Conservation (phyloP, 176 grass and related monocot genomes). For the Elymus sibiricus region DNA sequence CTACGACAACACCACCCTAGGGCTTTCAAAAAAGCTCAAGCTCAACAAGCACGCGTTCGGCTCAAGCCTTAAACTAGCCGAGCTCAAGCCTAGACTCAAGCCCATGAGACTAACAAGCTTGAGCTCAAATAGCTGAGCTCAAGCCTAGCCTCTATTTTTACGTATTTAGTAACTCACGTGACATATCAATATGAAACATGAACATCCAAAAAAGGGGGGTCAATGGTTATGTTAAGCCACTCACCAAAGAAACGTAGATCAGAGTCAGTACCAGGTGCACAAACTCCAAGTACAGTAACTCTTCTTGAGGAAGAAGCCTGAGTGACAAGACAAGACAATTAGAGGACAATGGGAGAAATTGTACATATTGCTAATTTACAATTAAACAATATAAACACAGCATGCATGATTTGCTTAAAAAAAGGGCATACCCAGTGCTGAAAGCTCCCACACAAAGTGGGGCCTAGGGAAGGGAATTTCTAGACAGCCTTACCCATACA, state of each 20-base stretch:
- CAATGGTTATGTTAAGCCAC: not conserved
- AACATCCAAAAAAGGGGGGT: not conserved
- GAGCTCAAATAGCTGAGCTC: not conserved
- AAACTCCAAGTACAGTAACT: not conserved
- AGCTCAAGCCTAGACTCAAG: not conserved
- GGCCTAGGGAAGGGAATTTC: no score
- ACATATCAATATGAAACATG: not conserved
- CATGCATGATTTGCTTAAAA: not conserved
- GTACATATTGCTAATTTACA: constrained; percentile 4
- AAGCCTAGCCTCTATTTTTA: not conserved
- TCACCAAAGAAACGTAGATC: not conserved
- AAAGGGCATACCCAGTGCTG: no score
- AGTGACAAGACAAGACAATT: constrained; percentile 17
- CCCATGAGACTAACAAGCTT: not conserved
- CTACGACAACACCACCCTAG: not conserved
- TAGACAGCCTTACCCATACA: no score
- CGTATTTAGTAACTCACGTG: not conserved
- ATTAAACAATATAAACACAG: constrained; percentile 16
- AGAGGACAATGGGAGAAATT: not conserved
- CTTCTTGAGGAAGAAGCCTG: not conserved
- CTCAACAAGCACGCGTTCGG: not conserved
- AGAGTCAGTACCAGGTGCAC: constrained; percentile 1
- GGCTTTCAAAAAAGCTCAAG: not conserved
- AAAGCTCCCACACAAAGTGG: no score
- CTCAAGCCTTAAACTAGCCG: not conserved